Percentiles rank a stretch among this genome's conserved stretches.
Conservation (phyloP, 2,329 filamentous ascomycete genomes). For the Pseudopyricularia javanii region DNA sequence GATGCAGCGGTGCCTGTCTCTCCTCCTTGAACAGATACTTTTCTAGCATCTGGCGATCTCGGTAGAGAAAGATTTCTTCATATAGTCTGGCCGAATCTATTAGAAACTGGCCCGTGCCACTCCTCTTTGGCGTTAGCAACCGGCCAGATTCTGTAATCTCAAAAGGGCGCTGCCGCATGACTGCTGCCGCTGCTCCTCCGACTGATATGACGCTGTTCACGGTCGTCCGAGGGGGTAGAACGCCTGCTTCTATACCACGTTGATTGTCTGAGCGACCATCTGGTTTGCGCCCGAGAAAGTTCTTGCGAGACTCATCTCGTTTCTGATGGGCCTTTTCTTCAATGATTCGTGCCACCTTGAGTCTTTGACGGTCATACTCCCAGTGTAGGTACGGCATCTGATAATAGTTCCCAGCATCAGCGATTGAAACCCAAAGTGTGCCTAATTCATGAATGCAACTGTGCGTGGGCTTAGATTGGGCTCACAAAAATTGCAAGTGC, state of each 20-base stretch:
- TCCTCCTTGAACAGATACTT: constrained; percentile 16
- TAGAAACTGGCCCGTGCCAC: constrained; percentile 11
- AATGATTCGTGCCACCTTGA: constrained; percentile 15
- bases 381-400: constrained; percentile 29
- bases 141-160: not conserved
- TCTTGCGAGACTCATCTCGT: not conserved
- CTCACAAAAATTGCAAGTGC: constrained; percentile 18
- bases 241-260: no score
- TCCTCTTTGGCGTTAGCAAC: not conserved
- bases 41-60: constrained; percentile 20
- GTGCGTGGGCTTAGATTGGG: not conserved
- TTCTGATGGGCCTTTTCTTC: constrained; percentile 5
- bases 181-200: not conserved
- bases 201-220: no score
- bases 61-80: constrained; percentile 21
- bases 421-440: not conserved
- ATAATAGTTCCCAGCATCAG: not conserved
- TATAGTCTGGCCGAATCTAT: constrained; percentile 19
- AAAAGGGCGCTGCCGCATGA: not conserved
- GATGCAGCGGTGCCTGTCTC: constrained; percentile 22
- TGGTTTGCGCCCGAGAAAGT: no score
- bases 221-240: no score
- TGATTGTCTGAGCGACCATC: no score
- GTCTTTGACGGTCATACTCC: constrained; percentile 22
- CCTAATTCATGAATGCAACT: not conserved